Base-by-base conservation (phyloP, 208 protist species). In the Leishmania turanica region DNA sequence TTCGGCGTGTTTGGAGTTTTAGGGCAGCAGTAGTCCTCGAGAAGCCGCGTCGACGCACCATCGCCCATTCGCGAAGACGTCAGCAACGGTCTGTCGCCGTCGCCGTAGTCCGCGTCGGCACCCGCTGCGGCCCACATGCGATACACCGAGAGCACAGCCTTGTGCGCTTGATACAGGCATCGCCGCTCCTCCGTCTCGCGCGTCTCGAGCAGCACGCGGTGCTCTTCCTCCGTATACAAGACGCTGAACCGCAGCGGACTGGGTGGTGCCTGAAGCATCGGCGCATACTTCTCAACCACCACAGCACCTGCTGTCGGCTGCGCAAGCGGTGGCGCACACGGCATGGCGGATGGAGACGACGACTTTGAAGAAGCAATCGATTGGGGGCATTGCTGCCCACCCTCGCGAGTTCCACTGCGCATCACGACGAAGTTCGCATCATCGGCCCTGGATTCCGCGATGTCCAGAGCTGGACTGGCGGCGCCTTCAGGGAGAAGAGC, bases 101-200 rank as follows among this genome's bases (percentile, higher is more conserved):
- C 66, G 34, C 81, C n/a, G 76, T 72, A 79, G 76, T 47, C 76
- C 31, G 7, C 31, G 53, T 68, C 49, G 42, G 11, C 8, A 27
- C 47, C 47, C 65, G 75, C 77, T 1, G 79, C 78, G 47, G 74
- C 78, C 74, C 79, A 85, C 75, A 90, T 86, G 56, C 64, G 84
- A 34, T 86, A 84, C 24, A 90, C 68, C 45, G 81, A 65, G 53
- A 83, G 69, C 3, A 88, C 40, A 21, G 85, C 85, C 31, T 62
- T 53, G 76, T 88, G 70, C 0, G 83, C 88, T 21, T 78, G 81
- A 51, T 81, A 87, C 17, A 88, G 31, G 64, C 83, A 86, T 17
- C 85, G 80, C 45, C 82, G 85, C 78, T 89, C 69, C 75, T 87
- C 84, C 54, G 78, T 86, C 68, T 87, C 81, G 37, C 70, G 77